Percentiles rank a stretch among this genome's conserved stretches.
These are phyloP conservation scores for Hibiscus syriacus DNA, from an alignment of 345 rosid genomes.

Conservation along the genomic window DNA sequence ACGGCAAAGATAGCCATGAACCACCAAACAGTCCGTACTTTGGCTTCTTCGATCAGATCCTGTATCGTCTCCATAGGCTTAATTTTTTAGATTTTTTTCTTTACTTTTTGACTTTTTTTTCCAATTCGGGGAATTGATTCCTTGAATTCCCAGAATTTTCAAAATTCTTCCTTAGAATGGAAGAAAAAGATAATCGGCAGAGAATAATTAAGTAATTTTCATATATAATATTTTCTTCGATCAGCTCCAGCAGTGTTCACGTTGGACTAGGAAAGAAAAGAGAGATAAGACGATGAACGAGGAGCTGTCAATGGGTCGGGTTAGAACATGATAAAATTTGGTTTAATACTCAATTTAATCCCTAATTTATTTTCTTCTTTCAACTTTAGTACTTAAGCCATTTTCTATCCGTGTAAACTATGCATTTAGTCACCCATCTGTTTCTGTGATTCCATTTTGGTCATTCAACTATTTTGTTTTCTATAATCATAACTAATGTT, in stretches of 20 bases:
- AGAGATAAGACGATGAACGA: neutral
- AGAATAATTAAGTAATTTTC: neutral
- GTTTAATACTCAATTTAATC: neutral
- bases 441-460: too few species aligned
- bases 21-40: slow-evolving; percentile 89
- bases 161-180: neutral
- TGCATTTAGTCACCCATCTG: too few species aligned
- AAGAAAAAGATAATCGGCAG: neutral
- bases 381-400: too few species aligned
- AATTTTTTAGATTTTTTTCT: slow-evolving; percentile 21
- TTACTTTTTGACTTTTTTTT: neutral
- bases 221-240: neutral
- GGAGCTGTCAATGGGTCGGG: neutral
- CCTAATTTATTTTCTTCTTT: neutral
- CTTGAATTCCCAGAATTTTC: neutral
- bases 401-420: too few species aligned
- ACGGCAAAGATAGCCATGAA: slow-evolving; percentile 58
- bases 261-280: neutral
- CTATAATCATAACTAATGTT: too few species aligned
- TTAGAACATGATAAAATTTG: neutral
- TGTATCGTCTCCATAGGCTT: slow-evolving; percentile 79
- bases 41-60: slow-evolving; percentile 98
- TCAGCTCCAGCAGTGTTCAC: neutral
- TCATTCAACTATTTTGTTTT: too few species aligned
- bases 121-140: neutral